Percentiles rank a stretch among this genome's conserved stretches.
Conservation (phyloP, 2,329 filamentous ascomycete species). For the Colletotrichum somersetense region DNA sequence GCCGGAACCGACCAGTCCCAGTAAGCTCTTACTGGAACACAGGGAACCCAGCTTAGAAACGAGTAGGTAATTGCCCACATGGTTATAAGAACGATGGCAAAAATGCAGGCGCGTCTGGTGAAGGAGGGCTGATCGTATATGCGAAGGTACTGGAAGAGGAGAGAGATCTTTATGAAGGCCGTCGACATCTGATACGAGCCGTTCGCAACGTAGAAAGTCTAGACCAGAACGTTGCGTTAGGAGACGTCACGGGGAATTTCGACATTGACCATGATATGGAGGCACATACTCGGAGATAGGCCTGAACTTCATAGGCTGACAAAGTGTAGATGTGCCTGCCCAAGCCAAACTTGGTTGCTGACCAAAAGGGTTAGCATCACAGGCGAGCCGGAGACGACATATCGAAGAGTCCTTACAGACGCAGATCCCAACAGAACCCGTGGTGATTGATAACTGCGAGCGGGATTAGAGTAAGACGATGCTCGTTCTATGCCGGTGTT, state of each 20-base stretch:
- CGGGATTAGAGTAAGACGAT: background rate
- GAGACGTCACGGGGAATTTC: background rate
- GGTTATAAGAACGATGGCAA: slow-evolving; percentile 38
- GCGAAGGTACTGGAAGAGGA: slow-evolving; percentile 54
- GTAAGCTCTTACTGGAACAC: slow-evolving; percentile 44
- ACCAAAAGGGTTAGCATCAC: background rate
- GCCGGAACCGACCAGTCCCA: slow-evolving; percentile 43
- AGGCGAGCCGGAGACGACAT: no score
- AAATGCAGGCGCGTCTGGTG: slow-evolving; percentile 44
- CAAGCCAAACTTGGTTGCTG: slow-evolving; percentile 46
- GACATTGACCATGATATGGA: background rate
- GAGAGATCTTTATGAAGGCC: slow-evolving; percentile 53
- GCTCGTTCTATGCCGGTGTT: slow-evolving; percentile 17
- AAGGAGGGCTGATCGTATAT: slow-evolving; percentile 48
- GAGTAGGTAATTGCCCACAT: slow-evolving; percentile 46
- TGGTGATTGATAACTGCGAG: slow-evolving; percentile 19
- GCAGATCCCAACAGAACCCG: slow-evolving; percentile 26
- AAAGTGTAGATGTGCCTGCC: slow-evolving; percentile 45
- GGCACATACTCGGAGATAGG: slow-evolving; percentile 45
- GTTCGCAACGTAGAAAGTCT: slow-evolving; percentile 52
- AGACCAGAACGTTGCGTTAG: background rate
- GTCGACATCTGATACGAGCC: slow-evolving; percentile 51
- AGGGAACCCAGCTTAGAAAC: slow-evolving; percentile 49
- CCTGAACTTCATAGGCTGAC: slow-evolving; percentile 26
- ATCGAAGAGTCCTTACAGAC: slow-evolving; percentile 8